Evolutionary conservation across 495 filamentous ascomycete species (phyloP).

Genomic region (Talaromyces wortmannii): DNA sequence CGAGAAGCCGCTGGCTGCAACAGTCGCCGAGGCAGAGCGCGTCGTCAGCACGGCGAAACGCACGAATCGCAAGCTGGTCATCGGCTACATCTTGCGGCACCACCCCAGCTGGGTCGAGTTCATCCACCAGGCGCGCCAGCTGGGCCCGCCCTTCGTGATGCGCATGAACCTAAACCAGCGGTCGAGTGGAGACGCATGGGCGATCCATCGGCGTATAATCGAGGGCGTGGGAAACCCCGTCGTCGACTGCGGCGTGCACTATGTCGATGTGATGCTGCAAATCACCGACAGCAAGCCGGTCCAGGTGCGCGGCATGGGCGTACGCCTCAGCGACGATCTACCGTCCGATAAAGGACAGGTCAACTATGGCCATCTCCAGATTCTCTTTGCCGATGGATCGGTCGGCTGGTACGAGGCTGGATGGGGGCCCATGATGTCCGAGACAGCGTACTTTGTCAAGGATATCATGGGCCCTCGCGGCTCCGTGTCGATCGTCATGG

Average conservation of each 20-base stretch:
- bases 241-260: constrained; percentile 10
- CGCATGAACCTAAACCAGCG: constrained; percentile 11
- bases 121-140: constrained; percentile 8
- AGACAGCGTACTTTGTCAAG: constrained; percentile 12
- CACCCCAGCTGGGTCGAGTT: constrained; percentile 12
- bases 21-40: constrained; percentile 6
- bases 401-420: constrained; percentile 11
- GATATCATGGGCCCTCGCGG: constrained; percentile 8
- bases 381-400: constrained; percentile 10
- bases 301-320: constrained; percentile 11
- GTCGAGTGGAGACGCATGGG: constrained; percentile 8
- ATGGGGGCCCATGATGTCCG: constrained; percentile 12
- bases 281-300: constrained; percentile 10
- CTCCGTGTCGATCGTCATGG: constrained; percentile 11
- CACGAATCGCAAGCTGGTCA: constrained; percentile 9
- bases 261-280: constrained; percentile 11
- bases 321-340: constrained; percentile 8
- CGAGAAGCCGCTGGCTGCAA: constrained; percentile 9
- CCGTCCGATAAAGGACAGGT: constrained; percentile 7
- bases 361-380: constrained; percentile 11
- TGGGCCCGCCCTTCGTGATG: constrained; percentile 10
- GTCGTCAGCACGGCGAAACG: constrained; percentile 5
- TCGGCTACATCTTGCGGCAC: constrained; percentile 10
- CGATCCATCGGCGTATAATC: constrained; percentile 7
- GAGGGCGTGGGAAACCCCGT: constrained; percentile 9